phyloP scores from a whole-genome alignment of 257 asterid genomes.

The Marsdenia floribunda region DNA sequence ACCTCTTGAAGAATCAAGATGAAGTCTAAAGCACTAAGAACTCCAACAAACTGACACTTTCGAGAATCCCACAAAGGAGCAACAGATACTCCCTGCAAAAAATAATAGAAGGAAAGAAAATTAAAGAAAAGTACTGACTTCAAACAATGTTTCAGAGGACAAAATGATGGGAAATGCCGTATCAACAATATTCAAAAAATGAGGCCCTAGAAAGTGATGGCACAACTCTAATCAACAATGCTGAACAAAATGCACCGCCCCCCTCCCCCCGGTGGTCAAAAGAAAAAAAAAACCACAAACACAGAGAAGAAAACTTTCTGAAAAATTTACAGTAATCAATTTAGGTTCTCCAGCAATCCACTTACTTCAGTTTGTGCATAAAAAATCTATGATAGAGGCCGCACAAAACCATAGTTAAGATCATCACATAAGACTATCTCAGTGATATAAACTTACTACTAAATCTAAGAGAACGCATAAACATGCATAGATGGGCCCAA shows the following conservation, averaged over 20 bases:
- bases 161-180: background rate
- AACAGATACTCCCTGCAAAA: constrained; percentile 51
- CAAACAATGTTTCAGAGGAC: background rate
- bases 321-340: background rate
- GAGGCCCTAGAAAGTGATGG: background rate
- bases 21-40: constrained; percentile 71
- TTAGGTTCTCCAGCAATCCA: background rate
- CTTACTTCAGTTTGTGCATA: background rate
- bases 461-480: constrained; percentile 2
- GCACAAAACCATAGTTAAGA: background rate
- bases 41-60: constrained; percentile 63
- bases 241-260: background rate
- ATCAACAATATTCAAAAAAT: background rate
- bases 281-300: background rate
- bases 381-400: background rate
- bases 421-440: background rate
- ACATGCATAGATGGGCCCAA: background rate
- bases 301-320: background rate
- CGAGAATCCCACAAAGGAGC: constrained; percentile 70
- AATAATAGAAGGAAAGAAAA: constrained; percentile 3
- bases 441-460: background rate
- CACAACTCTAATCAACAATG: background rate
- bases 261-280: background rate
- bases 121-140: background rate
- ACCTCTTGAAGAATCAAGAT: constrained; percentile 74